Evolutionary conservation across 129 eudicot species (phyloP).

Genomic region (Centrapalus pauciflorus): DNA sequence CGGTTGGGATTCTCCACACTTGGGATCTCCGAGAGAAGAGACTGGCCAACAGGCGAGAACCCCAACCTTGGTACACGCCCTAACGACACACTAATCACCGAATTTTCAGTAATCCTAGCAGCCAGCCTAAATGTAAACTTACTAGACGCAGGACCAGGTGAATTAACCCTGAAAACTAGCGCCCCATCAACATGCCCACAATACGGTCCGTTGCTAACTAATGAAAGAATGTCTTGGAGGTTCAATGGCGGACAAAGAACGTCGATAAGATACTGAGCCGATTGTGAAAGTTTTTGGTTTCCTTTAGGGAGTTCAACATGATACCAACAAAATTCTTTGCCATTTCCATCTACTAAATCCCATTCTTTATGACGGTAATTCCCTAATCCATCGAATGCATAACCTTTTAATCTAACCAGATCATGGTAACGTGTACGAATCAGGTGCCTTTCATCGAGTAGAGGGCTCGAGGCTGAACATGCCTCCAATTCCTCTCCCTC

Average conservation of each 20-base stretch:
- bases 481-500: constrained; percentile 42
- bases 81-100: constrained; percentile 79
- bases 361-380: constrained; percentile 65
- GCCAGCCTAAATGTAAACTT: constrained; percentile 70
- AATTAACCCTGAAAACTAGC: constrained; percentile 75
- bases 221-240: constrained; percentile 71
- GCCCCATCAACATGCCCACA: constrained; percentile 85
- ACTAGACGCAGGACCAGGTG: constrained; percentile 72
- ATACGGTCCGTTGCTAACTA: constrained; percentile 75
- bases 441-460: constrained; percentile 4
- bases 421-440: constrained; percentile 31
- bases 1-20: constrained; percentile 47
- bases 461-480: constrained; percentile 20
- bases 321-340: constrained; percentile 81
- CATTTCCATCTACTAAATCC: constrained; percentile 61
- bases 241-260: constrained; percentile 77
- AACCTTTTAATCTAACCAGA: constrained; percentile 44
- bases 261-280: constrained; percentile 67
- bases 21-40: constrained; percentile 65
- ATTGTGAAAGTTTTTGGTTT: constrained; percentile 60
- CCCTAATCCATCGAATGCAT: constrained; percentile 76
- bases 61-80: constrained; percentile 79
- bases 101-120: constrained; percentile 69
- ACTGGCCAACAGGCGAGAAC: constrained; percentile 57
- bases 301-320: constrained; percentile 76